Evolutionary conservation across 352 stramenopile genomes (phyloP), one percentile per base, ranked within the genome.

Genomic region (Pythium utonaiense): DNA sequence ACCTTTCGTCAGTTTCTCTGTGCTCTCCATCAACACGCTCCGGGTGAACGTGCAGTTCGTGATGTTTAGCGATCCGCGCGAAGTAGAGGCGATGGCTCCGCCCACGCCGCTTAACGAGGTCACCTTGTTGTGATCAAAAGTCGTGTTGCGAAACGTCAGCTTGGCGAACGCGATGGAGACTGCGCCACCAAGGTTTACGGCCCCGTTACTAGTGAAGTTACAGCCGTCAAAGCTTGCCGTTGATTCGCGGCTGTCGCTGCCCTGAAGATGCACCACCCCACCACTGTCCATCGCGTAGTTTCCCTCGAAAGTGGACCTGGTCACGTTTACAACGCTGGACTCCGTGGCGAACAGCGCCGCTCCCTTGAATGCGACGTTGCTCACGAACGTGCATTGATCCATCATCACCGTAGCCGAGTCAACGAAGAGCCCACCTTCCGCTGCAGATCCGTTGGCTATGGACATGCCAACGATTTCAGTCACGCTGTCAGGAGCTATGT

Each of bases 41-140:
- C 53, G 52, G 30, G 33, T 1, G 22, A 66, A 66, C 10, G 10
- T 27, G 14, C 53, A 70, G 42, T 63, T 28, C 0, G 41, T 57
- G 6, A 57, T 45, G 9, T 56, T 57, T 5, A 70, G 25, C 6
- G 8, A 47, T 17, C 22, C 5, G 17, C 22, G 48, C 47, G 9
- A 44, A n/a, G 55, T 55, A 9, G 52, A 34, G 17, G 44, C 45
- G n/a, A 70, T 57, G 3, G 64, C 64, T 3, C 64, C 64, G 25
- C 64, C 64, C 3, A 57, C 53, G 13, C 33, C 52, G 14, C 40
- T 28, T 6, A 47, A 57, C 6, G 49, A 42, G 0, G 9, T 48
- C 1, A 56, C 34, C 2, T 8, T 25, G 27, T 70, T 70, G 28
- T 30, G 55, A 16, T 48, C 14, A 13, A 70, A 50, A 3, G 6